Evolutionary conservation across 1,284 basidiomycete genomes (phyloP).

Genomic region (Meira nashicola): DNA sequence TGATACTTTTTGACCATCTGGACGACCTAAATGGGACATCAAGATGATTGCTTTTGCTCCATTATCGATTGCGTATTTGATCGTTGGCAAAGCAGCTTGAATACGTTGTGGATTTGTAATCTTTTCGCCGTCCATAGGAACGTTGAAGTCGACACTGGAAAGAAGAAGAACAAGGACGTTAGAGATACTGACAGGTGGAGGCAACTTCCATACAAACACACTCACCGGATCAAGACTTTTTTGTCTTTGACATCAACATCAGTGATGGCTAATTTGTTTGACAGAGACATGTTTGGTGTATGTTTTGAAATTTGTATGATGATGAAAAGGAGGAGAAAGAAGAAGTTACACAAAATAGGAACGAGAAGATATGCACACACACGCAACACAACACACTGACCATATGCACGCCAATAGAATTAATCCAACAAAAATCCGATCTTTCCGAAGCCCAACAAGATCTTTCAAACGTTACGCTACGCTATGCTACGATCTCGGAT

Average conservation of each 20-base stretch:
- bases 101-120: conserved; percentile 96
- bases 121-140: conserved; percentile 74
- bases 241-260: conserved; percentile 85
- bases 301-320: neutral
- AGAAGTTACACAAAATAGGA: too few species aligned
- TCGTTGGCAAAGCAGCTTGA: conserved; percentile 89
- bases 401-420: too few species aligned
- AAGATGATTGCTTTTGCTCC: conserved; percentile 79
- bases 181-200: neutral
- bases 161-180: neutral
- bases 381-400: too few species aligned
- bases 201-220: neutral
- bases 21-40: conserved; percentile 97
- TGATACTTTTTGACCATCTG: conserved; percentile 80
- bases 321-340: neutral
- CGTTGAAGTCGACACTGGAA: conserved; percentile 81
- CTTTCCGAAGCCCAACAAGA: too few species aligned
- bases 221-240: conserved; percentile 62
- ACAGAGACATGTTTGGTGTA: conserved; percentile 72
- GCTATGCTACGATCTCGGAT: too few species aligned
- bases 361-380: too few species aligned
- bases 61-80: conserved; percentile 86
- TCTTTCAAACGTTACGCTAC: too few species aligned
- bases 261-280: conserved; percentile 72
- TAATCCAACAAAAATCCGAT: too few species aligned